Conservation (phyloP, 2,329 filamentous ascomycete species). For the Fusarium siculi region DNA sequence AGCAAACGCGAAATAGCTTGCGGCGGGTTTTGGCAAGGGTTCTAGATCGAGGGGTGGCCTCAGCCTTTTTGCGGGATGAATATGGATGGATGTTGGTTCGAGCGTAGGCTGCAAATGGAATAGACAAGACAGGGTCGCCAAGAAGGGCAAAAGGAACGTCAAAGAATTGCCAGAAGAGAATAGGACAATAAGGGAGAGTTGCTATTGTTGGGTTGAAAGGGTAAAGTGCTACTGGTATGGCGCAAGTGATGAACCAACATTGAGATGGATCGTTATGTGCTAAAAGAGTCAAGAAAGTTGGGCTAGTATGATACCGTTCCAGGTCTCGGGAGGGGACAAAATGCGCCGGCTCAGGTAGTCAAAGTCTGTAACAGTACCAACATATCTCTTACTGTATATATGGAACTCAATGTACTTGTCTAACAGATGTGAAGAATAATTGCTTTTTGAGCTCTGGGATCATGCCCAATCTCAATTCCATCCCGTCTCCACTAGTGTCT, state of each 20-base stretch:
- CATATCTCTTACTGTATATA: not conserved
- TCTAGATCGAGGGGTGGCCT: slow-evolving; percentile 46
- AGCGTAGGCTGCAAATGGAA: slow-evolving; percentile 1
- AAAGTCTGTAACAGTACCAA: not conserved
- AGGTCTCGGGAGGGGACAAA: slow-evolving; percentile 7
- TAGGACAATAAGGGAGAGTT: slow-evolving; percentile 11
- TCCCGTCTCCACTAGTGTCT: slow-evolving; percentile 9
- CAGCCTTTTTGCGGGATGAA: slow-evolving; percentile 42
- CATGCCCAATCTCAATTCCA: slow-evolving; percentile 26
- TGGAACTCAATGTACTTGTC: not conserved
- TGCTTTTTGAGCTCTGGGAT: slow-evolving; percentile 34
- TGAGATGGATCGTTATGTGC: slow-evolving; percentile 4
- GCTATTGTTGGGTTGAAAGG: slow-evolving; percentile 14
- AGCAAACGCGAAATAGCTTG: slow-evolving; percentile 46
- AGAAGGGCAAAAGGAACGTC: not conserved
- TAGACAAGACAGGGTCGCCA: not conserved
- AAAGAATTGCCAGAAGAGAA: not conserved
- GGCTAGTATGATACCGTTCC: slow-evolving; percentile 8
- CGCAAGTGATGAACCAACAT: not conserved
- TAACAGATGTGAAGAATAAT: slow-evolving; percentile 16
- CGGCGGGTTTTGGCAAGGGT: slow-evolving; percentile 41
- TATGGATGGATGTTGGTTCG: slow-evolving; percentile 15
- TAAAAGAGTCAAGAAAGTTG: slow-evolving; percentile 21
- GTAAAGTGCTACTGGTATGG: not conserved
- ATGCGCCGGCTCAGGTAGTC: not conserved